Evolutionary conservation across 108 stramenopile genomes (phyloP).

Genomic region (Pseudonitzschia delicatissima): DNA sequence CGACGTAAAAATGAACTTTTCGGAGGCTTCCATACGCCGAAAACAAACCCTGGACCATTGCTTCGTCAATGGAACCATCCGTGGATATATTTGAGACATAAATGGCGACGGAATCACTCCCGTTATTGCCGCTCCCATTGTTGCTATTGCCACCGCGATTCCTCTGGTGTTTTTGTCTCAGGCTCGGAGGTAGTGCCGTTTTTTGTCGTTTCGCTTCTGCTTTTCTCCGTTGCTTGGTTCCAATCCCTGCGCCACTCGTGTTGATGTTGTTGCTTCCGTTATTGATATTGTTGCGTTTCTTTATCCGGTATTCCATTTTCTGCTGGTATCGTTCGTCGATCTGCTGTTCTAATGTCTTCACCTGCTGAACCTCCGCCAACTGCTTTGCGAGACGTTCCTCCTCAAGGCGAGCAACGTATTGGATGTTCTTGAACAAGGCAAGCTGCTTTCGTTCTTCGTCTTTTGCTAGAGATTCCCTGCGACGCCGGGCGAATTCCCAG

Average conservation of each 20-base stretch:
- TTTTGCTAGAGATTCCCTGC: constrained; percentile 34
- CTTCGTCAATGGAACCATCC: constrained; percentile 53
- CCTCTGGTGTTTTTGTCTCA: not conserved
- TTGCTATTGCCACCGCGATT: constrained; percentile 3
- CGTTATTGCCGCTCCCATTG: not conserved
- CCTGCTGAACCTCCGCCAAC: constrained; percentile 47
- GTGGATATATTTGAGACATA: constrained; percentile 73
- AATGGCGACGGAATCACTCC: constrained; percentile 35
- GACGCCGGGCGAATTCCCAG: constrained; percentile 15
- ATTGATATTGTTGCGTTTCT: constrained; percentile 8
- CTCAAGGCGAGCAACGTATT: constrained; percentile 59
- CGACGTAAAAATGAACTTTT: constrained; percentile 63
- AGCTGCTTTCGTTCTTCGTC: constrained; percentile 40
- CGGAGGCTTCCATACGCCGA: constrained; percentile 52
- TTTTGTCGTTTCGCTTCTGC: constrained; percentile 37
- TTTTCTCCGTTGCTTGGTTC: constrained; percentile 44
- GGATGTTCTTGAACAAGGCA: constrained; percentile 62
- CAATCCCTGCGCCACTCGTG: constrained; percentile 55
- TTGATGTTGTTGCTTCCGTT: constrained; percentile 9
- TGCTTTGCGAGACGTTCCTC: constrained; percentile 46
- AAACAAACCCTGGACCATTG: constrained; percentile 53
- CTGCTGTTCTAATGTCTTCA: constrained; percentile 34
- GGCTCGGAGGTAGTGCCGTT: not conserved
- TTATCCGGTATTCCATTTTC: constrained; percentile 16
- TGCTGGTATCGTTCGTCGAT: constrained; percentile 29